Evolutionary conservation across 192 early-diverging fungal genomes (phyloP), one percentile per base, ranked within the genome.

Genomic region (Backusella circina): DNA sequence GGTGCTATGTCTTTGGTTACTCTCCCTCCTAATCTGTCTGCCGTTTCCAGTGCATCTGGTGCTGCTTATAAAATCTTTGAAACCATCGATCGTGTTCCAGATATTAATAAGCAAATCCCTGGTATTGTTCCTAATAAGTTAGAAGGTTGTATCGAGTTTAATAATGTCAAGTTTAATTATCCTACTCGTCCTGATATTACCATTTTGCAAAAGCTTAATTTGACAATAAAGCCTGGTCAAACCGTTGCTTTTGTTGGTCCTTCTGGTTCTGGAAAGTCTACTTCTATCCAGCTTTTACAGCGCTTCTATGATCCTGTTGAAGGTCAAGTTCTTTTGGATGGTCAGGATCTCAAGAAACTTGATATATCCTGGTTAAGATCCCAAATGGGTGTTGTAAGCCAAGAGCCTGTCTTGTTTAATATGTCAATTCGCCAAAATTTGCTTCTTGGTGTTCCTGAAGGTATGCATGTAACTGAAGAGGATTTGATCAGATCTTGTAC

Each of bases 341-440:
- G 91, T 31, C 77, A 83, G 15, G 86, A 94, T 68, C 83, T 96
- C 74, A 89, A 84, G 71, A 86, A 92, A 61, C 84, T 91, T 74
- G 94, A 97, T 66, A 84, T 96, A 30, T 77, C 85, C 18, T 96
- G 91, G 85, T 84, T 97, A 33, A 91, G 97, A 30, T 86, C 87
- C 74, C 88, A 93, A 64, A 93, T 98, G 61, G 96, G 95, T 30
- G 85, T 97, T 35, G 96, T 97, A 67, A 85, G 87, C 39, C 96
- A 96, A 85, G 96, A 95, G 80, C 97, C 96, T 2, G 90, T 97
- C 31, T 86, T 98, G 41, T 97, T 97, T 77, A 91, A 81, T 32
- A 73, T 69, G 31, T 70, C 65, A 51, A 92, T 99, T 71, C 84
- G 86, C 71, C 86, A 96, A 76, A 99, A 99, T 85, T 86, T 99